Conservation (phyloP, 495 filamentous ascomycete genomes). For the Annulohypoxylon nitens region DNA sequence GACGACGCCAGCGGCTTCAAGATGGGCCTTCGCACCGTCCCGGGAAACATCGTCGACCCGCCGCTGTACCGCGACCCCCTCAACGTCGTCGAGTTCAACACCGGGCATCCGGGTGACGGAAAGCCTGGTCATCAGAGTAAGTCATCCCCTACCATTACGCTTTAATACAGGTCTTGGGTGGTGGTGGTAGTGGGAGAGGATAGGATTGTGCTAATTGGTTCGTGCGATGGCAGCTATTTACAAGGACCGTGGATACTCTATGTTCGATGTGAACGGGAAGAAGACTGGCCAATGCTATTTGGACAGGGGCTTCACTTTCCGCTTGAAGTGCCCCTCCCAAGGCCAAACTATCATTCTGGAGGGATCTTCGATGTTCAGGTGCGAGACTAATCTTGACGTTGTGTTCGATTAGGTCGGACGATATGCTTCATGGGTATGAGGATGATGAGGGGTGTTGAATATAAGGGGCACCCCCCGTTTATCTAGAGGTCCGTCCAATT, state of each 20-base stretch:
- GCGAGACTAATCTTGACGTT: constrained; percentile 11
- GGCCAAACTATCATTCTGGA: background rate
- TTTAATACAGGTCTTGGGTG: no score
- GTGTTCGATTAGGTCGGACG: background rate
- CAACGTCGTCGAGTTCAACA: constrained; percentile 38
- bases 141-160: background rate
- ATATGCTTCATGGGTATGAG: background rate
- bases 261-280: constrained; percentile 3
- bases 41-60: constrained; percentile 14
- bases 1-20: constrained; percentile 23
- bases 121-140: constrained; percentile 37
- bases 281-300: constrained; percentile 21
- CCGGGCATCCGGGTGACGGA: constrained; percentile 12
- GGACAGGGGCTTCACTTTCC: background rate
- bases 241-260: constrained; percentile 12
- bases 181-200: background rate
- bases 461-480: no score
- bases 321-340: background rate
- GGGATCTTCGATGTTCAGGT: constrained; percentile 35
- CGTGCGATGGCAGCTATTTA: constrained; percentile 14
- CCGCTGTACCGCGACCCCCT: constrained; percentile 32
- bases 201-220: background rate
- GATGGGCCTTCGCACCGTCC: constrained; percentile 24
- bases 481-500: no score
- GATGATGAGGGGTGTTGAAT: background rate